A percentile compares a stretch with the other conserved stretches of the same genome.
Conservation (phyloP, 306 rosid genomes). For the Dalbergia cochinchinensis region DNA sequence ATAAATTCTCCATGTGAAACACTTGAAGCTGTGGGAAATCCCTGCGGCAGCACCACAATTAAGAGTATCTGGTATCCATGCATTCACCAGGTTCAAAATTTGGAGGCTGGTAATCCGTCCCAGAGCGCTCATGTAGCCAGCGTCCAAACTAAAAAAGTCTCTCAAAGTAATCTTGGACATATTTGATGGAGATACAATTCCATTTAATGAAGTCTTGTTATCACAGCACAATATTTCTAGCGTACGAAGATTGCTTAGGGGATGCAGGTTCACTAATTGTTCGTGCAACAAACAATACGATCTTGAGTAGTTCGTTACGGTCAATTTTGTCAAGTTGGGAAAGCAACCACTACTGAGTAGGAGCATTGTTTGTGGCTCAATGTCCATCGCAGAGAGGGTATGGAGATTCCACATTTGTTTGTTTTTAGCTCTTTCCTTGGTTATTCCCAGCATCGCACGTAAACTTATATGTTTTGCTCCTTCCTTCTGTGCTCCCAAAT, state of each 20-base stretch:
- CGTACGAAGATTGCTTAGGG: not conserved
- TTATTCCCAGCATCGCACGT: no score
- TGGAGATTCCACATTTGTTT: slow-evolving; percentile 12
- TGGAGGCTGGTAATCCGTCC: slow-evolving; percentile 26
- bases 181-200: not conserved
- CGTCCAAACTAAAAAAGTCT: not conserved
- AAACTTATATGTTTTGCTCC: no score
- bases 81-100: not conserved
- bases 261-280: not conserved
- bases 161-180: slow-evolving; percentile 11
- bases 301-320: not conserved
- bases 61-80: not conserved
- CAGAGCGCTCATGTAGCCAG: not conserved
- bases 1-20: not conserved
- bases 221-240: not conserved
- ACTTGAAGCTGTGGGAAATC: slow-evolving; percentile 11
- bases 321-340: slow-evolving; percentile 27
- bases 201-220: not conserved
- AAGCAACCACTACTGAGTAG: not conserved
- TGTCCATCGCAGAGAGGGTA: not conserved
- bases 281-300: not conserved
- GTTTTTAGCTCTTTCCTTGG: not conserved
- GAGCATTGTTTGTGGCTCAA: not conserved
- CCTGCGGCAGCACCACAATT: not conserved
- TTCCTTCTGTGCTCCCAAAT: no score